Evolutionary conservation across 805 yeast species (phyloP).

Genomic region (Starmera dryadoides): DNA sequence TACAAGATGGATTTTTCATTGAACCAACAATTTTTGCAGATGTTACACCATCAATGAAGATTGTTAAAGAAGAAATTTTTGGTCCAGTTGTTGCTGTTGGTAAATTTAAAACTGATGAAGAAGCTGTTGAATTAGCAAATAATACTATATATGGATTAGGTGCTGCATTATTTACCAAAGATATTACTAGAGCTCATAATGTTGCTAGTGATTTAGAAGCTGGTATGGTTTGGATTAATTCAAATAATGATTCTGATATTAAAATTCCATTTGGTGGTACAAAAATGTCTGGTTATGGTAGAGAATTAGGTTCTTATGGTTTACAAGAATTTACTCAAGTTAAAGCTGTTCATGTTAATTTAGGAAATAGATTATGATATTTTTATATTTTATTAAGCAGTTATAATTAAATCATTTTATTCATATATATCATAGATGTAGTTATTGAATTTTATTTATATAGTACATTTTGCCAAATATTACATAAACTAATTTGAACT

Average conservation of each 20-base stretch:
- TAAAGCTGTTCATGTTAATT: slow-evolving; percentile 66
- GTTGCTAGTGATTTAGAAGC: slow-evolving; percentile 35
- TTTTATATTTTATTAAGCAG: background rate
- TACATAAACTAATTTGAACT: background rate
- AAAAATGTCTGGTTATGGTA: slow-evolving; percentile 58
- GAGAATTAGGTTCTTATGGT: slow-evolving; percentile 66
- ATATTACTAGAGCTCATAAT: slow-evolving; percentile 29
- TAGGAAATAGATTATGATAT: slow-evolving; percentile 29
- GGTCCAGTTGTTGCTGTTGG: slow-evolving; percentile 45
- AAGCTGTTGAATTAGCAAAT: slow-evolving; percentile 36
- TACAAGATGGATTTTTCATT: slow-evolving; percentile 28
- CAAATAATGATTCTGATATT: slow-evolving; percentile 48
- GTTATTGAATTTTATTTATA: background rate
- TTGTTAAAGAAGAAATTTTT: slow-evolving; percentile 41
- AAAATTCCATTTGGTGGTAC: slow-evolving; percentile 66
- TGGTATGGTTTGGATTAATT: slow-evolving; percentile 52
- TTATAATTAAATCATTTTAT: slow-evolving; percentile 8
- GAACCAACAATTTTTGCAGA: slow-evolving; percentile 43
- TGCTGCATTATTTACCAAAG: slow-evolving; percentile 35
- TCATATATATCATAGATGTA: slow-evolving; percentile 4
- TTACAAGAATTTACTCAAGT: slow-evolving; percentile 54
- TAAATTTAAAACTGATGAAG: slow-evolving; percentile 35
- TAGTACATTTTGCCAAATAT: too few relatives aligned
- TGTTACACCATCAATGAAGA: slow-evolving; percentile 30
- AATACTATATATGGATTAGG: slow-evolving; percentile 39